These are phyloP conservation scores for Gleditsia sinensis DNA, from an alignment of 306 rosid genomes.

Conservation along the genomic window DNA sequence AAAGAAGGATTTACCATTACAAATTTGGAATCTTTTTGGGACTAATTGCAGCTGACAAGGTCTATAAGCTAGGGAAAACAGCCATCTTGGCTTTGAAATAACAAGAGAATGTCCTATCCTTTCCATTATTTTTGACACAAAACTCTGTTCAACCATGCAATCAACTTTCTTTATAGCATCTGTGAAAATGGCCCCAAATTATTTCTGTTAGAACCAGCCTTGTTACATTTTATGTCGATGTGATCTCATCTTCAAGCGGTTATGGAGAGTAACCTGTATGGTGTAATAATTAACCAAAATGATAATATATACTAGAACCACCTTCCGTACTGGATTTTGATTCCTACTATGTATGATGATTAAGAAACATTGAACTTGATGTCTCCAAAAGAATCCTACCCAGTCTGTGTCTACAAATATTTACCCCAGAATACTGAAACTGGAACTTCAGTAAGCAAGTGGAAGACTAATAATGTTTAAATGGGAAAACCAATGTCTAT, in stretches of 20 bases:
- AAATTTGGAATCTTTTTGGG: neutral
- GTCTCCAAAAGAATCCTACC: neutral
- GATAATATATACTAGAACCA: neutral
- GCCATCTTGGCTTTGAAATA: neutral
- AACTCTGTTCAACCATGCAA: conserved; percentile 1
- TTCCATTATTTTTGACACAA: conserved; percentile 3
- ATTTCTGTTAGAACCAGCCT: neutral
- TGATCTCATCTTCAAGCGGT: neutral
- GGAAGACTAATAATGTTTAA: neutral
- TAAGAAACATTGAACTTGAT: neutral
- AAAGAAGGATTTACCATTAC: conserved; percentile 8
- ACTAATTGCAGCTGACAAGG: conserved; percentile 9
- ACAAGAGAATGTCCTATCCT: neutral
- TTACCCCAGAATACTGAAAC: neutral
- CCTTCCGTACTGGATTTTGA: neutral
- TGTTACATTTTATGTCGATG: neutral
- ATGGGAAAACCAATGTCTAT: neutral
- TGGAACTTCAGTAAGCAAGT: neutral
- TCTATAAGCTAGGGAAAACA: neutral
- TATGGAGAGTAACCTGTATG: neutral
- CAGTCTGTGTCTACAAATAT: neutral
- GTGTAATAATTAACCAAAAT: neutral
- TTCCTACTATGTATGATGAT: neutral
- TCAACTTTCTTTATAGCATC: neutral
- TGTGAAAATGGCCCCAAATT: neutral